Percentiles rank a stretch among this genome's conserved stretches.
Conservation (phyloP, 257 asterid genomes). For the Echium plantagineum region DNA sequence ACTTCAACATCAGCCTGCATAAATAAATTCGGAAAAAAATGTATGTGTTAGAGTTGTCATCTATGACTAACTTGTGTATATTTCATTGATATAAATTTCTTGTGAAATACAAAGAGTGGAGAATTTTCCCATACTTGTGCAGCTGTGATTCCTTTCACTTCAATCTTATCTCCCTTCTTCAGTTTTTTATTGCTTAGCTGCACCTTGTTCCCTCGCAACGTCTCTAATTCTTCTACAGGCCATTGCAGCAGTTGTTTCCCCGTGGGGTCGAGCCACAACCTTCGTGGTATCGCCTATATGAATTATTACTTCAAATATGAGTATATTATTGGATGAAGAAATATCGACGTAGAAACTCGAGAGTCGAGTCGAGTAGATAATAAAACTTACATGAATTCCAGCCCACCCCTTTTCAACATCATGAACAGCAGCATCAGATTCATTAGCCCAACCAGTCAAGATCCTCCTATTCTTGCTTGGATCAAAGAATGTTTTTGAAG, state of each 20-base stretch:
- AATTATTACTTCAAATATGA: neutral
- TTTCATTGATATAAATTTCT: too few species aligned
- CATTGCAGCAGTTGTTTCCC: slow-evolving; percentile 32
- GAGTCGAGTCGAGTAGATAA: neutral
- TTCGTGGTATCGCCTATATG: slow-evolving; percentile 32
- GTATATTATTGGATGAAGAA: neutral
- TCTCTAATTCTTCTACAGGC: slow-evolving; percentile 32
- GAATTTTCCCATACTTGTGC: slow-evolving; percentile 24
- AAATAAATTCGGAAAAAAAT: neutral
- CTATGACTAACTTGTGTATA: too few species aligned
- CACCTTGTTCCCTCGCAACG: slow-evolving; percentile 26
- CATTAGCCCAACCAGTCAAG: slow-evolving; percentile 78
- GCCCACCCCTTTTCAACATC: slow-evolving; percentile 60
- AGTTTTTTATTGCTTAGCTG: slow-evolving; percentile 19
- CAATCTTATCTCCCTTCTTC: slow-evolving; percentile 25
- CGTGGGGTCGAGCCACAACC: slow-evolving; percentile 23
- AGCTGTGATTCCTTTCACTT: slow-evolving; percentile 39
- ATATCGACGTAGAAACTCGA: too few species aligned
- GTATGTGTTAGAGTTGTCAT: too few species aligned
- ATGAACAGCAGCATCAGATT: slow-evolving; percentile 30
- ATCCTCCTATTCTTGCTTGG: slow-evolving; percentile 39
- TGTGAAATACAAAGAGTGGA: neutral
- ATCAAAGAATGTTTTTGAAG: slow-evolving; percentile 62
- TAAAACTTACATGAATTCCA: slow-evolving; percentile 39
- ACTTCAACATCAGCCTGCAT: slow-evolving; percentile 54